Conservation (phyloP, 306 rosid genomes). For the Rosa rugosa region DNA sequence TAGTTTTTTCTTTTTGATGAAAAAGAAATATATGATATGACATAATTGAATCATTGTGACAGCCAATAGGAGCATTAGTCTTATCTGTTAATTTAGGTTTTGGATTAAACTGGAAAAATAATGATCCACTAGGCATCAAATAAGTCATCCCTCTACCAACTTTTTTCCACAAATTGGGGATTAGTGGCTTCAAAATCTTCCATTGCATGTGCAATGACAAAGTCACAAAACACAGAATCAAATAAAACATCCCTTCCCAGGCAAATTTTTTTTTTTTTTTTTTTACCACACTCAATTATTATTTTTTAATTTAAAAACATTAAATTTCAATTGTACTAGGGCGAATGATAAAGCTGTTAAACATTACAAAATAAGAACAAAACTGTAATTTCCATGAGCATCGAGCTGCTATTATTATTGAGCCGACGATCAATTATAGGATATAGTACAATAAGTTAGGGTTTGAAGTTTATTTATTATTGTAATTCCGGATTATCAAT, state of each 20-base stretch:
- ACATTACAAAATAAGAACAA: too few species aligned
- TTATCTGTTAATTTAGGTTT: background rate
- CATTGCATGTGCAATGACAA: constrained; percentile 9
- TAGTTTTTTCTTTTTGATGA: background rate
- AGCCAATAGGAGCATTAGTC: background rate
- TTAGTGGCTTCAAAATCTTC: background rate
- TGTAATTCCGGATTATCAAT: too few species aligned
- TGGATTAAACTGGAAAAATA: background rate
- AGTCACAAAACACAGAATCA: too few species aligned
- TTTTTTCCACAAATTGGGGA: constrained; percentile 8
- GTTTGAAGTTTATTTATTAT: too few species aligned
- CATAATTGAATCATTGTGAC: constrained; percentile 5
- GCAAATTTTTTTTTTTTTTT: background rate
- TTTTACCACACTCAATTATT: background rate
- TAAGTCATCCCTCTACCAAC: background rate
- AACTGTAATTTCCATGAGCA: too few species aligned
- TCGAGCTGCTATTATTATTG: too few species aligned
- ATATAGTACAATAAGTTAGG: too few species aligned
- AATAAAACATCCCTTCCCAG: background rate
- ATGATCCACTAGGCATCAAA: background rate
- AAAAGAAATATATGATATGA: background rate
- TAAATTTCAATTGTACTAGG: too few species aligned
- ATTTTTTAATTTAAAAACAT: too few species aligned
- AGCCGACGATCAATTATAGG: too few species aligned
- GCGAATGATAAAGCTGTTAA: too few species aligned